Evolutionary conservation across 106 monocot genomes (phyloP).

Genomic region (Hemerocallis citrina): DNA sequence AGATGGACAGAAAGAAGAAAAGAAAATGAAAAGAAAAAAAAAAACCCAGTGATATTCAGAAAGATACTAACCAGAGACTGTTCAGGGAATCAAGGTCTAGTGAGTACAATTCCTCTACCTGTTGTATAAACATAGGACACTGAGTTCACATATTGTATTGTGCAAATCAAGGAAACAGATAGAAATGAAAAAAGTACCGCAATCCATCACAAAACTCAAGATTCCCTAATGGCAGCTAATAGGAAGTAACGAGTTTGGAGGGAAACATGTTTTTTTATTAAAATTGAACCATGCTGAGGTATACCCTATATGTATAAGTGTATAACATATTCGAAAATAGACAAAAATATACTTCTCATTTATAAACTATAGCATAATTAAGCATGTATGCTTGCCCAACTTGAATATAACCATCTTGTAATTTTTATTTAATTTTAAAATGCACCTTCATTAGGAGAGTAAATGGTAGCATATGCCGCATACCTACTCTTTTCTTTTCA

Average conservation of each 20-base stretch:
- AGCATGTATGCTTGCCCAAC: too few relatives aligned
- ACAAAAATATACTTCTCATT: too few relatives aligned
- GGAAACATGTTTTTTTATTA: too few relatives aligned
- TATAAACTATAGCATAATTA: too few relatives aligned
- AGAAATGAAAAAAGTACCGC: not conserved
- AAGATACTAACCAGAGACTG: not conserved
- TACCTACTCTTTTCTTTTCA: too few relatives aligned
- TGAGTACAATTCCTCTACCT: conserved; percentile 2
- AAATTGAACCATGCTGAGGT: not conserved
- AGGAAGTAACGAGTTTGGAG: not conserved
- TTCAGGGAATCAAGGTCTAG: not conserved
- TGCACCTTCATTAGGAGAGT: too few relatives aligned
- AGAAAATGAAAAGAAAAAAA: not conserved
- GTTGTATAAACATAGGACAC: not conserved
- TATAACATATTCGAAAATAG: too few relatives aligned
- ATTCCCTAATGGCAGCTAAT: not conserved
- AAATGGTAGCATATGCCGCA: too few relatives aligned
- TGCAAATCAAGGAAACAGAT: not conserved
- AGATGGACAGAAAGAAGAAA: not conserved
- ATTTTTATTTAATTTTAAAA: too few relatives aligned
- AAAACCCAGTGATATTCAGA: not conserved
- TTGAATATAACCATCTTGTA: too few relatives aligned
- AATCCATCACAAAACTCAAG: not conserved
- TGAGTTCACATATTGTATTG: not conserved
- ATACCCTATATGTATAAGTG: too few relatives aligned